Evolutionary conservation across 1,139 yeast genomes (phyloP), one percentile per base, ranked within the genome.

Genomic region (Suhomyces maxii): DNA sequence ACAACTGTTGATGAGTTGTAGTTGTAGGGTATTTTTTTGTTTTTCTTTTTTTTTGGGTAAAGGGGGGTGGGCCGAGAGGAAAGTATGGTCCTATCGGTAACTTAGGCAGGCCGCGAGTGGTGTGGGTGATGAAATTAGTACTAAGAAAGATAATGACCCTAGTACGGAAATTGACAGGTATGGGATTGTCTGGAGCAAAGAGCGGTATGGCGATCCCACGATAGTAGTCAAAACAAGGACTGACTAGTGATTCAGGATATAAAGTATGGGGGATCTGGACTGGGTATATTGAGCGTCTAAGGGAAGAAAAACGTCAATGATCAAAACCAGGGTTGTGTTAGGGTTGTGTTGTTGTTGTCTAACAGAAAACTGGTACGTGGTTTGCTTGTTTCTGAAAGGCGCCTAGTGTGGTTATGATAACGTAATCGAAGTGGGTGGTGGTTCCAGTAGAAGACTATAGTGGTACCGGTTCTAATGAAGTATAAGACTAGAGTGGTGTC

Each of bases 381-480:
- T 18, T 36, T 36, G 38, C 38, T 23, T 23, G 37, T 26, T 39
- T 26, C 30, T 26, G 34, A 35, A 26, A 5, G 25, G 33, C 26
- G 31, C 31, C 31, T 31, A 32, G 32, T n/a, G 42, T 39, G 28
- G 42, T 33, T 18, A 25, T 35, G 42, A 28, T 40, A 40, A 40
- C 42, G 42, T 40, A 28, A 40, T 34, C 11, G 31, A 23, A 25
- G 18, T 10, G 11, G 35, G 12, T 11, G 37, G 26, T 31, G 33
- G n/a, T 14, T 30, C 12, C 11, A 25, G 32, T 12, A 38, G 9
- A 18, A 33, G 36, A 18, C 41, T 14, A 11, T 12, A 10, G 11
- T 36, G n/a, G n/a, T n/a, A n/a, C n/a, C n/a, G n/a, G n/a, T n/a
- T n/a, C n/a, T n/a, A n/a, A n/a, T n/a, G n/a, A n/a, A n/a, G n/a